A percentile compares a stretch with the other conserved stretches of the same genome.
These are phyloP conservation scores for Raffaelea albimanens DNA, from an alignment of 2,329 filamentous ascomycete genomes.

Conservation along the genomic window DNA sequence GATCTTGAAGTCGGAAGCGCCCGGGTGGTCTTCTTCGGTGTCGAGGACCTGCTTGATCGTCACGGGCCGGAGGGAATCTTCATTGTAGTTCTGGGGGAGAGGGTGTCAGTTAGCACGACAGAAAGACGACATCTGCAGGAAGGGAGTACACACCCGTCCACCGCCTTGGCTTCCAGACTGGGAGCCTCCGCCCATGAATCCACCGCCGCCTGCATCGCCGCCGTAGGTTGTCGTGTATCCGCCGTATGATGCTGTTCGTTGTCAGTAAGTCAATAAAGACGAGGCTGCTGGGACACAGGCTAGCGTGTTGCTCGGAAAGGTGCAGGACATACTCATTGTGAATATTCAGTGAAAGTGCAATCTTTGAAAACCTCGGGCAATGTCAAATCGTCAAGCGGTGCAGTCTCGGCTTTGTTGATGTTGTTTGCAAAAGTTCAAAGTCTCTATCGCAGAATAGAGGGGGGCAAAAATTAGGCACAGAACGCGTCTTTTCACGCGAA, in stretches of 20 bases:
- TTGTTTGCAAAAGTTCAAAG: not conserved
- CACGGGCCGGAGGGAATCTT: conserved; percentile 84
- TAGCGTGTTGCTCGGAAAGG: too few relatives aligned
- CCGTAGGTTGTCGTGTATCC: conserved; percentile 41
- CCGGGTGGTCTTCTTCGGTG: conserved; percentile 63
- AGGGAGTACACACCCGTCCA: conserved; percentile 14
- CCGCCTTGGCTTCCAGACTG: conserved; percentile 42
- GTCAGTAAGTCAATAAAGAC: not conserved
- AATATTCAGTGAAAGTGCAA: too few relatives aligned
- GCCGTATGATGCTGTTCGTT: conserved; percentile 36
- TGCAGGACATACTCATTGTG: too few relatives aligned
- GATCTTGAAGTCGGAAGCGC: conserved; percentile 64
- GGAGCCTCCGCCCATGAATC: conserved; percentile 51
- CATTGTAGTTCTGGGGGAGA: conserved; percentile 47
- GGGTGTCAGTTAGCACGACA: not conserved
- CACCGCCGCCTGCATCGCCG: conserved; percentile 48
- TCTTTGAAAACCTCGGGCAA: too few relatives aligned
- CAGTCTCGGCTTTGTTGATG: too few relatives aligned
- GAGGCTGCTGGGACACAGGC: too few relatives aligned
- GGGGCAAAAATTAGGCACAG: not conserved
- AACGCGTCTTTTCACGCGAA: too few relatives aligned
- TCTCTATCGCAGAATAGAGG: not conserved
- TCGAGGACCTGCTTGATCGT: conserved; percentile 93
- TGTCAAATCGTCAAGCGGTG: too few relatives aligned
- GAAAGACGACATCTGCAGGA: too few relatives aligned